phyloP scores from a whole-genome alignment of 192 early-diverging fungal species.

The Funneliformis geosporum region DNA sequence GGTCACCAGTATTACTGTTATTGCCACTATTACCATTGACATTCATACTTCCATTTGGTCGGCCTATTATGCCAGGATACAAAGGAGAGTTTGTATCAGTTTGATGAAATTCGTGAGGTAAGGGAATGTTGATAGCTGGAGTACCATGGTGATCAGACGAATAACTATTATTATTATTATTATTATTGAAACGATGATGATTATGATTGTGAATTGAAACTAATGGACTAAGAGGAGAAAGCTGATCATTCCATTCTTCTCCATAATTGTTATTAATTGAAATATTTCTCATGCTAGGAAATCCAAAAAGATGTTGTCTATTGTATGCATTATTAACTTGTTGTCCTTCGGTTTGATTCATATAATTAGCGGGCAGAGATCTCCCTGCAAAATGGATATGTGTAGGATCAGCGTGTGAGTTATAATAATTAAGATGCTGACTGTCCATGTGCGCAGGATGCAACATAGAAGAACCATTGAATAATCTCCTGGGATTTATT shows the following conservation, averaged over 20 bases:
- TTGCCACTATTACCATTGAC: background rate
- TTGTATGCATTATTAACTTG: background rate
- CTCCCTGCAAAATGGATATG: constrained; percentile 29
- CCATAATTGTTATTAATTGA: background rate
- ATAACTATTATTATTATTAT: background rate
- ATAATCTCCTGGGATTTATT: constrained; percentile 10
- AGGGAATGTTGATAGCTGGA: constrained; percentile 31
- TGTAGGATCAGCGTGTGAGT: constrained; percentile 19
- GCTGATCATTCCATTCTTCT: constrained; percentile 11
- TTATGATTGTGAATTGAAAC: background rate
- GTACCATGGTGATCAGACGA: background rate
- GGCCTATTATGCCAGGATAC: background rate
- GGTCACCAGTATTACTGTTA: background rate
- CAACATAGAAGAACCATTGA: constrained; percentile 1
- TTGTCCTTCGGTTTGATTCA: constrained; percentile 18
- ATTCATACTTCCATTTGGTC: background rate
- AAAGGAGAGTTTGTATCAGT: background rate
- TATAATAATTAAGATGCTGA: background rate
- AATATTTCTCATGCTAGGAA: background rate
- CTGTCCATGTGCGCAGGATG: constrained; percentile 15
- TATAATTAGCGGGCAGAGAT: constrained; percentile 23
- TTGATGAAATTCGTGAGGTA: constrained; percentile 14
- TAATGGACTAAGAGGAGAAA: constrained; percentile 14
- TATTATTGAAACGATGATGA: background rate
- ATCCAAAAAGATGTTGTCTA: background rate